These are phyloP conservation scores for Cryptosporidium viatorum DNA, from an alignment of 169 alveolate species.

Conservation along the genomic window DNA sequence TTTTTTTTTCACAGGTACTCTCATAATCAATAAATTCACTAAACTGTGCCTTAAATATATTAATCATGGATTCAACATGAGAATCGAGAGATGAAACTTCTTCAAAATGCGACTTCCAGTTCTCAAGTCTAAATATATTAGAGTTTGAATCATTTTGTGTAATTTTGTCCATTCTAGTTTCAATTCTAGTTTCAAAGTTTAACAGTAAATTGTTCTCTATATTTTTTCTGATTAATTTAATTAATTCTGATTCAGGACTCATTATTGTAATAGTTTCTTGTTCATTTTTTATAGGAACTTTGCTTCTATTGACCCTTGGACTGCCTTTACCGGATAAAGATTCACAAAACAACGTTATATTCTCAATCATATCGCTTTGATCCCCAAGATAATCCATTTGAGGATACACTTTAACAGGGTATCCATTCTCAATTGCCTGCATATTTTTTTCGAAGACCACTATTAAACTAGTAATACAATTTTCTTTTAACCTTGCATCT, in stretches of 20 bases:
- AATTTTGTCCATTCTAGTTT: slow-evolving; percentile 11
- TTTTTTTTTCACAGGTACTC: slow-evolving; percentile 11
- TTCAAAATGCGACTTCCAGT: slow-evolving; percentile 47
- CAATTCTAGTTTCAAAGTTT: slow-evolving; percentile 6
- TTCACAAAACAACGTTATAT: slow-evolving; percentile 42
- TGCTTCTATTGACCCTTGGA: not conserved
- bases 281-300: not conserved
- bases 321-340: not conserved
- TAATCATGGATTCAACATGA: slow-evolving; percentile 10
- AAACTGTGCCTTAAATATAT: slow-evolving; percentile 31
- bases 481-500: slow-evolving; percentile 58
- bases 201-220: not conserved
- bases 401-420: slow-evolving; percentile 55
- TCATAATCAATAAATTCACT: slow-evolving; percentile 32
- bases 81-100: slow-evolving; percentile 24
- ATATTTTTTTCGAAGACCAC: slow-evolving; percentile 32
- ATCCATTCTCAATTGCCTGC: slow-evolving; percentile 61
- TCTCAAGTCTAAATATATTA: slow-evolving; percentile 29
- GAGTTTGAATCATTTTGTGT: not conserved
- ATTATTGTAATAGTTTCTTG: not conserved
- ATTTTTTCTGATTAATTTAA: slow-evolving; percentile 6
- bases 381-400: slow-evolving; percentile 41
- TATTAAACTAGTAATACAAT: slow-evolving; percentile 45
- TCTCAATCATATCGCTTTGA: slow-evolving; percentile 17
- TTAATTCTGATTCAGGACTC: slow-evolving; percentile 17